These are phyloP conservation scores for Hemileia vastatrix DNA, from an alignment of 1,284 basidiomycete genomes.

Conservation along the genomic window DNA sequence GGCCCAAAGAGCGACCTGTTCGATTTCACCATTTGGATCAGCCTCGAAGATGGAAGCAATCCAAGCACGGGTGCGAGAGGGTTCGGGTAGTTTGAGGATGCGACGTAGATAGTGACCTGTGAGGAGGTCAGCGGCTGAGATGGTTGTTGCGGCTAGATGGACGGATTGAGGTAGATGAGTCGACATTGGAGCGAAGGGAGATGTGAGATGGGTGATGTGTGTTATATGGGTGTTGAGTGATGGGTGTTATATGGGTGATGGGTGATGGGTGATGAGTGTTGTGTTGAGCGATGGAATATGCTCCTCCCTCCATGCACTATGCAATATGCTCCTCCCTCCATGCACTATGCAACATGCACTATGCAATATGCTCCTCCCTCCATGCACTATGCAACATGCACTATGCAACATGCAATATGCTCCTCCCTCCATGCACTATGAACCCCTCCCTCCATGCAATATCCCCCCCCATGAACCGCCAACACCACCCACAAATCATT, in stretches of 20 bases:
- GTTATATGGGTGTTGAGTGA: neutral
- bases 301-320: too few relatives aligned
- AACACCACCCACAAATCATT: slow-evolving; percentile 33
- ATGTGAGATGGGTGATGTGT: neutral
- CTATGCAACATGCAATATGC: too few relatives aligned
- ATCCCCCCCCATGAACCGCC: too few relatives aligned
- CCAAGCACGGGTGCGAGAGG: slow-evolving; percentile 23
- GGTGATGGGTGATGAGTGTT: neutral
- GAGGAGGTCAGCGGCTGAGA: slow-evolving; percentile 15
- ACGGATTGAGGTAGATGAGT: slow-evolving; percentile 12
- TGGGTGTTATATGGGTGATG: neutral
- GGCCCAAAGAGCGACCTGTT: slow-evolving; percentile 23
- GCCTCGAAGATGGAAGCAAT: slow-evolving; percentile 23
- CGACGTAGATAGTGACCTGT: slow-evolving; percentile 21
- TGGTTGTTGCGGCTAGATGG: slow-evolving; percentile 16
- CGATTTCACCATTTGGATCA: slow-evolving; percentile 22
- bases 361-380: too few relatives aligned
- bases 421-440: too few relatives aligned
- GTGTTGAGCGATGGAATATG: too few relatives aligned
- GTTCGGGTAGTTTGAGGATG: slow-evolving; percentile 16
- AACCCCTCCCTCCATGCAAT: too few relatives aligned
- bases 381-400: too few relatives aligned
- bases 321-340: too few relatives aligned
- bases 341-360: too few relatives aligned
- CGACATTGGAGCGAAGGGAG: neutral